These are phyloP conservation scores for Pythium oligandrum DNA, from an alignment of 352 stramenopile genomes.

Conservation along the genomic window DNA sequence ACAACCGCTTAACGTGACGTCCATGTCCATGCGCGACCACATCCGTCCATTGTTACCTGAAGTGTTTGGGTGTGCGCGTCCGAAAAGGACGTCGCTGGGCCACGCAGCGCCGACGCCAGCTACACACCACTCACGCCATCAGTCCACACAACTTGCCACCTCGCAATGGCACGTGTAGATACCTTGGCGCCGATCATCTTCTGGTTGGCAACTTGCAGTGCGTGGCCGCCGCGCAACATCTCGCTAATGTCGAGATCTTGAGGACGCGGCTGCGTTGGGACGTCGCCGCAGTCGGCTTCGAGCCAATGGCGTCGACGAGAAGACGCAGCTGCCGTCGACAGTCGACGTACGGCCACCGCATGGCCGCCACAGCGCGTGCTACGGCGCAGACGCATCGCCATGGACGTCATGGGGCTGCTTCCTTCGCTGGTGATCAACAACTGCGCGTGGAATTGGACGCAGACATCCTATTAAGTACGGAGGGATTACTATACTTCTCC, in stretches of 20 bases:
- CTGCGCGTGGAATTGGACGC: too few species aligned
- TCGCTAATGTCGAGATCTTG: constrained; percentile 47
- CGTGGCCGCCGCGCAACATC: constrained; percentile 70
- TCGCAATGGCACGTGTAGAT: neutral
- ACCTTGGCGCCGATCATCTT: constrained; percentile 49
- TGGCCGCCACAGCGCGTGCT: too few species aligned
- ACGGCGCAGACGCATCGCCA: too few species aligned
- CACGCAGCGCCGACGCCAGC: constrained; percentile 26
- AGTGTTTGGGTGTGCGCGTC: constrained; percentile 35
- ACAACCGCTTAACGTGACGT: too few species aligned
- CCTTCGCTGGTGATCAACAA: too few species aligned
- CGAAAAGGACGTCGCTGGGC: constrained; percentile 33
- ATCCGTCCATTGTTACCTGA: constrained; percentile 25
- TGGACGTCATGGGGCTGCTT: too few species aligned
- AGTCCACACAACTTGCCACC: neutral
- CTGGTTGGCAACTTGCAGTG: constrained; percentile 45
- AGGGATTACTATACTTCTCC: too few species aligned
- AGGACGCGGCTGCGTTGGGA: constrained; percentile 31
- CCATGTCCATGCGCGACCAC: too few species aligned
- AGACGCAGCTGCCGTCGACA: neutral
- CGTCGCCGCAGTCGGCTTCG: constrained; percentile 57
- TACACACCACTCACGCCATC: constrained; percentile 6
- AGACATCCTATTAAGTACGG: too few species aligned
- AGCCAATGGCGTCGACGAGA: constrained; percentile 34
- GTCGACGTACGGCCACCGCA: too few species aligned